Evolutionary conservation across 108 stramenopile genomes (phyloP).

Genomic region (Skeletonema potamos): DNA sequence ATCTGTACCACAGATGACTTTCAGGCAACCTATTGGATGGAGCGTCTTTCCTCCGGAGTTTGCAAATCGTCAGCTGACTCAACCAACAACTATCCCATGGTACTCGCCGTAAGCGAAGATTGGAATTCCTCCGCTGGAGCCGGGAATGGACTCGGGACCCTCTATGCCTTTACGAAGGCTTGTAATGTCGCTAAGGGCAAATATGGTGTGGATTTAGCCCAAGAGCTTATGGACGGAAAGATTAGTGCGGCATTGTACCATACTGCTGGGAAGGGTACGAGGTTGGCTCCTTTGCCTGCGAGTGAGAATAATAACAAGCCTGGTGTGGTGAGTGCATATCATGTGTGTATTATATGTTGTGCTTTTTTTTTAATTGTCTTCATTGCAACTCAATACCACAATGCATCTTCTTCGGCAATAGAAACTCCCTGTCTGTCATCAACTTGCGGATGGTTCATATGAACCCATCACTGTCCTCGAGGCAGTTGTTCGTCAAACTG

Average conservation of each 20-base stretch:
- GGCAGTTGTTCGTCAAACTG: conserved; percentile 96
- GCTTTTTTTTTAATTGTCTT: not conserved
- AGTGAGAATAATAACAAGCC: conserved; percentile 99
- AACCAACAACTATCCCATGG: conserved; percentile 63
- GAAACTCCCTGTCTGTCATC: conserved; percentile 85
- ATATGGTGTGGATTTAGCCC: conserved; percentile 60
- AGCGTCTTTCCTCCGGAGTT: conserved; percentile 73
- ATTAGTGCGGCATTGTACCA: conserved; percentile 94
- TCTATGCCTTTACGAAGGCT: conserved; percentile 96
- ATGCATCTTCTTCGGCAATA: conserved; percentile 11
- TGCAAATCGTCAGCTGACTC: conserved; percentile 26
- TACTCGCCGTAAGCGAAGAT: conserved; percentile 94
- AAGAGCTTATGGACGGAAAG: conserved; percentile 43
- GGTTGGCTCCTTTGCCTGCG: conserved; percentile 96
- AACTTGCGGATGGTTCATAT: conserved; percentile 50
- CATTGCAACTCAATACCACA: not conserved
- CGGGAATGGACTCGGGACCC: conserved; percentile 93
- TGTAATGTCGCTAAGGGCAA: conserved; percentile 67
- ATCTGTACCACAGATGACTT: conserved; percentile 94
- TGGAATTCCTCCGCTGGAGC: conserved; percentile 89
- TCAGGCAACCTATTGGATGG: conserved; percentile 98
- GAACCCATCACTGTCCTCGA: conserved; percentile 94
- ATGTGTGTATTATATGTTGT: conserved; percentile 13
- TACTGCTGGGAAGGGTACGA: conserved; percentile 97
- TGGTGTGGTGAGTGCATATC: conserved; percentile 84